A percentile compares a stretch with the other conserved stretches of the same genome.
These are phyloP conservation scores for Sporormia fimetaria DNA, from an alignment of 495 filamentous ascomycete genomes.

Conservation along the genomic window DNA sequence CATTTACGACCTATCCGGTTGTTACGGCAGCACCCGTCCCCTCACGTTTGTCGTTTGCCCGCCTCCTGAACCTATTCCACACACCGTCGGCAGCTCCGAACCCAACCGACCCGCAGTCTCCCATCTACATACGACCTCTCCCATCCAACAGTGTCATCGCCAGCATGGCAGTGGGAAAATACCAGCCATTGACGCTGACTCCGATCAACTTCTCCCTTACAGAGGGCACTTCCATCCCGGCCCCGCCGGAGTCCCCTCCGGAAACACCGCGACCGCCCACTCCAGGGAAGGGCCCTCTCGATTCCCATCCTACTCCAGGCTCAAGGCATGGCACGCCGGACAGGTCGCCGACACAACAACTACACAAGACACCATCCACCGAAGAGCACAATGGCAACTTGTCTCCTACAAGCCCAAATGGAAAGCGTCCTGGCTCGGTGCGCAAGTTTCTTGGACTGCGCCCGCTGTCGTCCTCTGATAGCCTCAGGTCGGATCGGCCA, in stretches of 20 bases:
- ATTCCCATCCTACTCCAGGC: constrained; percentile 32
- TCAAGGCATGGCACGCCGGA: constrained; percentile 5
- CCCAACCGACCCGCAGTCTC: no score
- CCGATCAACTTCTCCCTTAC: constrained; percentile 34
- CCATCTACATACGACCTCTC: no score
- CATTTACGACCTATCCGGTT: no score
- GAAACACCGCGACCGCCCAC: constrained; percentile 29
- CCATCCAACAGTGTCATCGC: no score
- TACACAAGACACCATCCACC: constrained; percentile 13
- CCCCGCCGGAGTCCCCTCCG: constrained; percentile 29
- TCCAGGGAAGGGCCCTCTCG: constrained; percentile 32
- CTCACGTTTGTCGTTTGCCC: no score
- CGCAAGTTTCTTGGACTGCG: constrained; percentile 29
- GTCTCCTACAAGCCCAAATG: constrained; percentile 20
- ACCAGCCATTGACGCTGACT: constrained; percentile 26
- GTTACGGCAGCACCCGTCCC: no score
- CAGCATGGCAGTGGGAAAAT: constrained; percentile 18
- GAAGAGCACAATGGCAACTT: constrained; percentile 13
- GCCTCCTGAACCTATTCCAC: no score
- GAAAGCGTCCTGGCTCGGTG: constrained; percentile 26
- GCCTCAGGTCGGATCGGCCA: constrained; percentile 19
- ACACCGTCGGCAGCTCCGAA: no score
- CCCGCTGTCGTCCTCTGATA: constrained; percentile 19
- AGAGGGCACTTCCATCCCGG: constrained; percentile 31
- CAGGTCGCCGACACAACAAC: no score